Evolutionary conservation across 345 rosid genomes (phyloP).

Genomic region (Pistacia atlantica): DNA sequence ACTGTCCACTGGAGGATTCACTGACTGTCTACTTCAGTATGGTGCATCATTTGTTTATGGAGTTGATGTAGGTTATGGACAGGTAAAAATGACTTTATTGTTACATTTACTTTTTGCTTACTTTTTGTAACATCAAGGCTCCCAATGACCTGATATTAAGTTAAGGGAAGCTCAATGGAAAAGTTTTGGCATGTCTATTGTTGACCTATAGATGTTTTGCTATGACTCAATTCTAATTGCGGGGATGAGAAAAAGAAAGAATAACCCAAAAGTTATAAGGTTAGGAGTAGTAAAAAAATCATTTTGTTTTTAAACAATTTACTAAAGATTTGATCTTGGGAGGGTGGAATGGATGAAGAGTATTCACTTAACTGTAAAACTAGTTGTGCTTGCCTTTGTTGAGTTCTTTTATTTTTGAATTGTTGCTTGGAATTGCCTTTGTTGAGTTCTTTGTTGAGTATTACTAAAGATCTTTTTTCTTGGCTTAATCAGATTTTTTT

Average conservation of each 20-base stretch:
- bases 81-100: constrained; percentile 44
- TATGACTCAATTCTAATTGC: too few species aligned
- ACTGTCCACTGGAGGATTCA: constrained; percentile 93
- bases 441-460: too few species aligned
- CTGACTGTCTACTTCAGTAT: constrained; percentile 92
- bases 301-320: too few species aligned
- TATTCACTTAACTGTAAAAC: too few species aligned
- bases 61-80: constrained; percentile 96
- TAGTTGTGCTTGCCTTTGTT: too few species aligned
- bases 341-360: too few species aligned
- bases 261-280: too few species aligned
- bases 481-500: background rate
- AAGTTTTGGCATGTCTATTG: background rate
- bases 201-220: background rate
- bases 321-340: too few species aligned
- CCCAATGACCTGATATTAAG: background rate
- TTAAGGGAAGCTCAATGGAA: background rate
- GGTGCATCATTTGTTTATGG: constrained; percentile 95
- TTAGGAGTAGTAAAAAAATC: too few species aligned
- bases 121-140: background rate
- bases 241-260: too few species aligned
- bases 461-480: background rate
- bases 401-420: too few species aligned
- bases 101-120: background rate
- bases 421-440: too few species aligned